Evolutionary conservation across 2,329 filamentous ascomycete genomes (phyloP).

Genomic region (Delphinella strobiligena): DNA sequence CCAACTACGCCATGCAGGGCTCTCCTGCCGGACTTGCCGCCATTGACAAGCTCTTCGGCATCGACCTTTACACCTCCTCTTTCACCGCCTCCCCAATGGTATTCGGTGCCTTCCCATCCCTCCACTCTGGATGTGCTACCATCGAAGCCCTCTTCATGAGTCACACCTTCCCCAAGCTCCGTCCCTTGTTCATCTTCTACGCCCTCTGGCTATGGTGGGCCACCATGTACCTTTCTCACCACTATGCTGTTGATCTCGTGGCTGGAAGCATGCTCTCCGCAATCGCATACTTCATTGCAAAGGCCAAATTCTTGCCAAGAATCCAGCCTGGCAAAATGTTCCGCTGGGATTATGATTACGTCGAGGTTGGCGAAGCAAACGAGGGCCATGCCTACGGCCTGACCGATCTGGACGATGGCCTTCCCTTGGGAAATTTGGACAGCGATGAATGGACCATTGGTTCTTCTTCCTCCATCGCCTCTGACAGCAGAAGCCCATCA

Average conservation of each 20-base stretch:
- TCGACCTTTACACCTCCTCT: slow-evolving; percentile 85
- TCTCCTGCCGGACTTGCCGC: slow-evolving; percentile 81
- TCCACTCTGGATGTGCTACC: slow-evolving; percentile 82
- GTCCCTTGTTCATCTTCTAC: slow-evolving; percentile 70
- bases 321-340: slow-evolving; percentile 74
- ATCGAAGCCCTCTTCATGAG: slow-evolving; percentile 88
- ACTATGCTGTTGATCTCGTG: slow-evolving; percentile 90
- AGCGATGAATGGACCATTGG: slow-evolving; percentile 87
- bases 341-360: slow-evolving; percentile 91
- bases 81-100: slow-evolving; percentile 86
- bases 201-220: slow-evolving; percentile 95
- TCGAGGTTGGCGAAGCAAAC: slow-evolving; percentile 63
- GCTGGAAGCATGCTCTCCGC: slow-evolving; percentile 55
- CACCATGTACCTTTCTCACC: slow-evolving; percentile 95
- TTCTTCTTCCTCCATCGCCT: slow-evolving; percentile 65
- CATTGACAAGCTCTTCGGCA: slow-evolving; percentile 78
- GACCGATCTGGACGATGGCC: slow-evolving; percentile 40
- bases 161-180: slow-evolving; percentile 75
- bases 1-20: slow-evolving; percentile 82
- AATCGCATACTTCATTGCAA: slow-evolving; percentile 70
- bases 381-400: slow-evolving; percentile 43
- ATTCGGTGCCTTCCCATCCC: slow-evolving; percentile 87
- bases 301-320: slow-evolving; percentile 68
- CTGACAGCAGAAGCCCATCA: slow-evolving; percentile 48
- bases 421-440: slow-evolving; percentile 37